Base-by-base conservation (phyloP, 179 eudicot species). In the Patellifolia procumbens region DNA sequence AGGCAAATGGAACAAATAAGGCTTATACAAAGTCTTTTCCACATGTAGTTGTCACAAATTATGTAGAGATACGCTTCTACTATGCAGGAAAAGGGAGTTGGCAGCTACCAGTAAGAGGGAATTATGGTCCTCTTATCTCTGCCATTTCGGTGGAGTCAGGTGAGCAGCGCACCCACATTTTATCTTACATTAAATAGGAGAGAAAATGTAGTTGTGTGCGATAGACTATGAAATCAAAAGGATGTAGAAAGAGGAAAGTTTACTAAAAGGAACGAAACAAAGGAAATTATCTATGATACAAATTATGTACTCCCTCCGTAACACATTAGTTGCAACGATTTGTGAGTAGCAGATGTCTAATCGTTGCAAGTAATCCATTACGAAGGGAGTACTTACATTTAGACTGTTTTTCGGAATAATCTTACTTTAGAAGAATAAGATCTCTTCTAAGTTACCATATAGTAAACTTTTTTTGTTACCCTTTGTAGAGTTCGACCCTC, bases 71-170 rank as follows among this genome's bases (percentile, higher is more conserved):
- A 45, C 75, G 79, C 56, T 78, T 82, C 53, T 82, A 78, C 64
- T 82, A 76, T 46, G 79, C 85, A 31, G 84, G 84, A 7, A 82
- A 78, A 82, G 85, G 85, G 51, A 82, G 80, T 49, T 74, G 74
- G 53, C 72, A 70, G 48, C 45, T 82, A 62, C 85, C 79, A 8
- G 43, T 76, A 2, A 80, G 92, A 86, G 89, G 89, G 39, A 85
- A 85, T 59, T 89, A 92, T 76, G 97, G 97, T 55, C 97, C 97
- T 66, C 89, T 91, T 48, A 85, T 92, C 83, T 91, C 93, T 13
- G 58, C 49, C 2, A 39, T 39, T 55, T 42, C 17, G 35, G 66
- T 72, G 31, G 74, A 76, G 43, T 34, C 79, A 26, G 78, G 83
- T 80, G 55, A 74, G 49, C 24, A 26, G 39, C 5, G 39, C 2